Evolutionary conservation across 192 early-diverging fungal genomes (phyloP), one percentile per base, ranked within the genome.

Genomic region (Entomortierella lignicola): DNA sequence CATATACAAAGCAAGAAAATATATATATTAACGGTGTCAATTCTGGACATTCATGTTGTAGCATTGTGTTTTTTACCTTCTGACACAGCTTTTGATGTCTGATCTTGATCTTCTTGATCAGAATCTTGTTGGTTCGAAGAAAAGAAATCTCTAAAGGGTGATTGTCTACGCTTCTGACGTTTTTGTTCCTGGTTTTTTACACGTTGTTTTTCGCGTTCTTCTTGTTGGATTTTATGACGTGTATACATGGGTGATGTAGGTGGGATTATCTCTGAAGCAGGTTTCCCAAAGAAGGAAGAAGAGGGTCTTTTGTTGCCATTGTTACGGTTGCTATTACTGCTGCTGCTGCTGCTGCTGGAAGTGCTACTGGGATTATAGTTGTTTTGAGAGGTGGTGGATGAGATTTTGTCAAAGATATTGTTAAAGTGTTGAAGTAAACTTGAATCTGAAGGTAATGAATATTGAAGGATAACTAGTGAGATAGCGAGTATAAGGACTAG

Each of bases 61-160:
- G n/a, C n/a, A n/a, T n/a, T n/a, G n/a, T n/a, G n/a, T 41, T 13
- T 21, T 4, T 13, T 37, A 55, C 53, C 31, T 59, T 63, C 47
- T 27, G 47, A 31, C 20, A 5, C 21, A 17, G 18, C 25, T 15
- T 34, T 17, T 50, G 18, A 20, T 23, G 66, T 54, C 15, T 44
- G 2, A 8, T 77, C 48, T 10, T 43, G 39, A 21, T 11, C 25
- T 12, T 50, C 57, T 8, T 55, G 30, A 4, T 66, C 29, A 3
- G 55, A 12, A 4, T 30, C 64, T 17, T 60, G 53, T n/a, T n/a
- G n/a, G n/a, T n/a, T n/a, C n/a, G n/a, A n/a, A n/a, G n/a, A n/a
- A 32, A 77, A 77, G 26, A 77, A 66, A 8, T 69, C 66, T 12
- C 53, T 61, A 69, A 77, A 77, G 0, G 72, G 65, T 2, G 59